Evolutionary conservation across 805 yeast genomes (phyloP), one percentile per base, ranked within the genome.

Genomic region (Wickerhamomyces rabaulensis): DNA sequence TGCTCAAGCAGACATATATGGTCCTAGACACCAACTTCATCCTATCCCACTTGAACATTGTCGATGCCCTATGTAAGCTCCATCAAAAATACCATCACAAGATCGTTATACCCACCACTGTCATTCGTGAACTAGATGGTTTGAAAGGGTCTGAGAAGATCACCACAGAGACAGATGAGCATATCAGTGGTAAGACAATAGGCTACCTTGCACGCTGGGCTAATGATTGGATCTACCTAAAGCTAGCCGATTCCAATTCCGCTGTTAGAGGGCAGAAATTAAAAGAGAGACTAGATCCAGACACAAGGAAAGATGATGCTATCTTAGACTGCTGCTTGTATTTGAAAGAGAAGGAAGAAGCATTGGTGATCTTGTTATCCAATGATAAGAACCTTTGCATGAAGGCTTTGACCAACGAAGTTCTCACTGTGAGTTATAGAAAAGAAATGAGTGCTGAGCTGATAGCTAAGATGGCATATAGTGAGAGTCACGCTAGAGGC

Each of bases 21-120:
- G 82, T 90, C 0, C 69, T 88, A 0, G 97, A 91, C 60, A 91
- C 97, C 2, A 91, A 91, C 59, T 87, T 91, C 59, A 69, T 87
- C 13, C 64, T 91, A 3, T 78, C 89, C 1, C 90, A 89, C 59
- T 63, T 88, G 39, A 62, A 68, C 17, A 64, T 87, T 1, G 52
- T 90, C 9, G 80, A 84, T 41, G 73, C 73, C 0, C 58, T 91
- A 22, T 62, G 73, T 4, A 56, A 55, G 2, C 46, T 76, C 8
- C 74, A 74, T 4, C 43, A 52, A 0, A 49, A 63, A 12, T 82
- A 70, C 56, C 69, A 73, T 16, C 76, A 79, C 42, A 56, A 62
- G 23, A 68, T 91, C 1, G 69, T 91, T 0, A 69, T 91, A 4
- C 98, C 98, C 0, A 67, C 67, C 5, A 77, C 82, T 1, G 94